These are phyloP conservation scores for Lathyrus sativus DNA, from an alignment of 306 rosid genomes.

Conservation along the genomic window DNA sequence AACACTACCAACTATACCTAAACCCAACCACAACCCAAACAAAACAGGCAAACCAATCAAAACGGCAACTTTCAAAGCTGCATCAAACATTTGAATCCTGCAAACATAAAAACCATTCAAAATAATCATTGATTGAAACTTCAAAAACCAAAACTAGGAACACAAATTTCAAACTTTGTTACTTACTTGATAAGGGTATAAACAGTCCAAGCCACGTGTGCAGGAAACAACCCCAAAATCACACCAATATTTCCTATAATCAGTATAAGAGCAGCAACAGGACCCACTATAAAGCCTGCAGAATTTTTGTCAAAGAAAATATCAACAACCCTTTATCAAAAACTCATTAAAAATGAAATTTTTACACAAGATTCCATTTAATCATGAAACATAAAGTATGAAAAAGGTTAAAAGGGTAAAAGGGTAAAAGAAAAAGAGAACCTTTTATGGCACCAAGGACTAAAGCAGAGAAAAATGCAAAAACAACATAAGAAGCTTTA, in stretches of 20 bases:
- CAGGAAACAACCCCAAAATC: conserved; percentile 68
- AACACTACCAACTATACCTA: conserved; percentile 74
- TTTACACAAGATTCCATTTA: neutral
- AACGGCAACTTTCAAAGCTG: conserved; percentile 67
- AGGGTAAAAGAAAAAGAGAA: conserved; percentile 33
- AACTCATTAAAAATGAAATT: conserved; percentile 22
- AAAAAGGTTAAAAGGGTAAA: conserved; percentile 25
- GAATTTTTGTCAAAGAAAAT: conserved; percentile 8
- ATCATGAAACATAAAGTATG: conserved; percentile 10
- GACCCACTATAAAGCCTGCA: conserved; percentile 78
- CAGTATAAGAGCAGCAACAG: conserved; percentile 65
- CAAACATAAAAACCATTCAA: conserved; percentile 37
- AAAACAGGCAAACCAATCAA: conserved; percentile 71
- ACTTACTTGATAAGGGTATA: conserved; percentile 74
- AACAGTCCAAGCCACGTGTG: conserved; percentile 78
- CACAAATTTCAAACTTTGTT: conserved; percentile 10
- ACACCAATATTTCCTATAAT: conserved; percentile 71
- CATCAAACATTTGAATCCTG: conserved; percentile 67
- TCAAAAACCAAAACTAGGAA: neutral
- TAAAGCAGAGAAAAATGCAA: conserved; percentile 69
- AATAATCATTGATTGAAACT: conserved; percentile 7
- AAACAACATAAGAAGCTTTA: conserved; percentile 58
- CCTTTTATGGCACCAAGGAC: conserved; percentile 77
- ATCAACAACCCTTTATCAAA: conserved; percentile 37
- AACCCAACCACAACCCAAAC: conserved; percentile 80